Evolutionary conservation across 1,139 yeast species (phyloP).

Genomic region (Scheffersomyces parashehatae): DNA sequence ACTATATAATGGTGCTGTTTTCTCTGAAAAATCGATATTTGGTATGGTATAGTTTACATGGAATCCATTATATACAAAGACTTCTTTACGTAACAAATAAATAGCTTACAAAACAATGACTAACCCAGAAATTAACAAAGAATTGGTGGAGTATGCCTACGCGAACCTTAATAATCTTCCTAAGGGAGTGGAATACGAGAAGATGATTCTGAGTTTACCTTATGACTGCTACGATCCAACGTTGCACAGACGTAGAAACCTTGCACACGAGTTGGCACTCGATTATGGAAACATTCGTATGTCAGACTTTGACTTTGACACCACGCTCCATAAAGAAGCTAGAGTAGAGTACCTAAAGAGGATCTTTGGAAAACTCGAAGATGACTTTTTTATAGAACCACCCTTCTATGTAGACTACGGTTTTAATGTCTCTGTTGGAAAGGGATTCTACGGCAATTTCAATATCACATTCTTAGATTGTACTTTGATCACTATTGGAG

Average conservation of each 20-base stretch:
- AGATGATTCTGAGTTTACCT: constrained; percentile 36
- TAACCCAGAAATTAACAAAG: constrained; percentile 25
- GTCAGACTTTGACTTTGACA: constrained; percentile 32
- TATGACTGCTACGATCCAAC: constrained; percentile 35
- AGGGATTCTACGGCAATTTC: constrained; percentile 55
- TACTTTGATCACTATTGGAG: constrained; percentile 61
- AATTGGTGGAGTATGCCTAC: constrained; percentile 43
- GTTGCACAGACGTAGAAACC: constrained; percentile 23
- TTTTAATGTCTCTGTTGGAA: constrained; percentile 51
- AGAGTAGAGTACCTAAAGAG: constrained; percentile 34
- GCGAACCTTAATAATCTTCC: constrained; percentile 45
- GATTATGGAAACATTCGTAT: constrained; percentile 43
- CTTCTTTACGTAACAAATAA: too few species aligned
- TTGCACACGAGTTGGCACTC: constrained; percentile 31
- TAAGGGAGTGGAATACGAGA: constrained; percentile 41
- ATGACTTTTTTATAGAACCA: constrained; percentile 45
- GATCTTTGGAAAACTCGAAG: constrained; percentile 48
- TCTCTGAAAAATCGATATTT: too few species aligned
- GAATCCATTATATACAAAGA: too few species aligned
- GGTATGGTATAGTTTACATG: too few species aligned
- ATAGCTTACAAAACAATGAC: constrained; percentile 2
- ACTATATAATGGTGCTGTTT: too few species aligned
- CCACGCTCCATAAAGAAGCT: constrained; percentile 32
- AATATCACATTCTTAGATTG: constrained; percentile 60
- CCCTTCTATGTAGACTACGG: constrained; percentile 64